Evolutionary conservation across 1,139 yeast genomes (phyloP).

Genomic region (Pichia terricola): DNA sequence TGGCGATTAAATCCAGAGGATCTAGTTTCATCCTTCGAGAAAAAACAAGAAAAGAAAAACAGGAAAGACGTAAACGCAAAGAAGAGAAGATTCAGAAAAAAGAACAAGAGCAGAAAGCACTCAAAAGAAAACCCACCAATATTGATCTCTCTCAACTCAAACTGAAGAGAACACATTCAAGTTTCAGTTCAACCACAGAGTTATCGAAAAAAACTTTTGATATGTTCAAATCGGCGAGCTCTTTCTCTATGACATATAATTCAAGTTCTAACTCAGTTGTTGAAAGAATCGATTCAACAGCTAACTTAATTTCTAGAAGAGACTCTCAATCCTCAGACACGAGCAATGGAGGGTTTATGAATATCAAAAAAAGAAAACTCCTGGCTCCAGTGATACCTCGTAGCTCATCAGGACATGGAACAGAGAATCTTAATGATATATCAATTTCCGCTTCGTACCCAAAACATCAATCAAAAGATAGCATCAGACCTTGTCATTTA

Average conservation of each 20-base stretch:
- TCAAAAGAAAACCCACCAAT: constrained; percentile 2
- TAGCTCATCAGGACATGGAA: too few relatives aligned
- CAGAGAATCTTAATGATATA: too few relatives aligned
- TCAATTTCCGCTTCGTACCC: too few relatives aligned
- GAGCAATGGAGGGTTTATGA: too few relatives aligned
- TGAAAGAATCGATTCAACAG: too few relatives aligned
- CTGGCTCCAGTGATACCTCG: too few relatives aligned
- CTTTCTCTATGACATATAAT: not conserved
- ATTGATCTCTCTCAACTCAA: constrained; percentile 14
- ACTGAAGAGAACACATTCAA: constrained; percentile 20
- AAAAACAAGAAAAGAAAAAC: constrained; percentile 7
- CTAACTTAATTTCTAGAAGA: too few relatives aligned
- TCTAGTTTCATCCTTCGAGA: constrained; percentile 14
- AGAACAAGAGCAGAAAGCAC: not conserved
- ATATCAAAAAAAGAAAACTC: too few relatives aligned
- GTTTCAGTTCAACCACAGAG: constrained; percentile 15
- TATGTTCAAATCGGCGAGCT: constrained; percentile 18
- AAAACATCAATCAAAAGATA: too few relatives aligned
- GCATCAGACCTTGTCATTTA: too few relatives aligned
- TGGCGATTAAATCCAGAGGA: constrained; percentile 22
- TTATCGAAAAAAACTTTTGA: constrained; percentile 24
- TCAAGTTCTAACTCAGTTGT: too few relatives aligned
- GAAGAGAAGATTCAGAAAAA: constrained; percentile 1
- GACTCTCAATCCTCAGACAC: too few relatives aligned
- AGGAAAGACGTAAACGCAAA: not conserved